A percentile compares a stretch with the other conserved stretches of the same genome.
phyloP scores from a whole-genome alignment of 805 yeast genomes.

The Pichia cabralensis region DNA sequence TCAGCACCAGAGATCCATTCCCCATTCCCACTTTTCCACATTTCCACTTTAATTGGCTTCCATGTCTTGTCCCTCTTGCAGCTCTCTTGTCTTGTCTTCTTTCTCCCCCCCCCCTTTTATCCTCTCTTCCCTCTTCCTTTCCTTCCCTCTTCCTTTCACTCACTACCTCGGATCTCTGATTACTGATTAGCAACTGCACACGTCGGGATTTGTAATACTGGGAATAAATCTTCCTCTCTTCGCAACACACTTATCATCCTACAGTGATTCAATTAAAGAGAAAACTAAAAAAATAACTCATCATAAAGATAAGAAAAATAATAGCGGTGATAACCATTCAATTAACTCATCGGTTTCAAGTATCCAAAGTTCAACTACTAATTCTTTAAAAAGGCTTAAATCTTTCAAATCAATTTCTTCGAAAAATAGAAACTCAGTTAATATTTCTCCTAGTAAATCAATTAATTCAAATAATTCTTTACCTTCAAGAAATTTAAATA shows the following conservation, averaged over 20 bases:
- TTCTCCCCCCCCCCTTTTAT: too few species aligned
- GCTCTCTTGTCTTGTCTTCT: too few species aligned
- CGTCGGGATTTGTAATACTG: too few species aligned
- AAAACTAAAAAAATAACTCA: slow-evolving; percentile 2
- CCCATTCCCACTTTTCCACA: too few species aligned
- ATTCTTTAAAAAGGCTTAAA: not conserved
- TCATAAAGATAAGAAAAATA: not conserved
- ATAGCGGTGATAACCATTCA: too few species aligned
- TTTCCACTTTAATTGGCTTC: too few species aligned
- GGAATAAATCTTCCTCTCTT: not conserved
- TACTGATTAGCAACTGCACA: too few species aligned
- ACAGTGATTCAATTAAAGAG: not conserved
- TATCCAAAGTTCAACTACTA: not conserved
- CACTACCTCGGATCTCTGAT: not conserved
- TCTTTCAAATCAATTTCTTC: not conserved
- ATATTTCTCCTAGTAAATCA: too few species aligned
- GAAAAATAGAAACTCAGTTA: too few species aligned
- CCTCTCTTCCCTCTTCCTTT: too few species aligned
- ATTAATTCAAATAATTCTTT: not conserved
- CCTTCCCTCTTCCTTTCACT: not conserved
- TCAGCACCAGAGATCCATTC: too few species aligned
- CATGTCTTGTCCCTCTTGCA: too few species aligned
- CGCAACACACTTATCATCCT: not conserved
- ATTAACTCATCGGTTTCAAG: not conserved
- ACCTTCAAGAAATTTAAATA: not conserved